Percentiles rank a stretch among this genome's conserved stretches.
Evolutionary conservation across 768 basidiomycete species (phyloP).

Genomic region (Panaeolus papilionaceus): DNA sequence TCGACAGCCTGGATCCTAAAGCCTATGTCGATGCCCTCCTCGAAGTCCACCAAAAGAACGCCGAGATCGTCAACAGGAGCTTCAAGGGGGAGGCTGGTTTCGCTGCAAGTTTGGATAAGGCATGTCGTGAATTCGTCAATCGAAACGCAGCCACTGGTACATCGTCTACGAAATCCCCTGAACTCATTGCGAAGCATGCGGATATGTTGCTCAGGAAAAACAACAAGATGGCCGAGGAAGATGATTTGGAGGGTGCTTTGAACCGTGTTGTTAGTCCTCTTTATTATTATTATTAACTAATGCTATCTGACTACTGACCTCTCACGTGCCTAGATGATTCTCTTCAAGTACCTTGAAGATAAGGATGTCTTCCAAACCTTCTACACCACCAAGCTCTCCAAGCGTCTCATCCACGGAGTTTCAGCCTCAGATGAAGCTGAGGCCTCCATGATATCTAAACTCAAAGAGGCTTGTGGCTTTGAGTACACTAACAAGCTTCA

Average conservation of each 20-base stretch:
- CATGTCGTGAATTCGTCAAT: conserved; percentile 97
- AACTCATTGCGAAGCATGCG: conserved; percentile 93
- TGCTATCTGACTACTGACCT: conserved; percentile 31
- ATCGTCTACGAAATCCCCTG: conserved; percentile 91
- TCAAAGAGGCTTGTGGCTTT: conserved; percentile 98
- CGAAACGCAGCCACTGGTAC: conserved; percentile 90
- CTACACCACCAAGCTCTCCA: conserved; percentile 96
- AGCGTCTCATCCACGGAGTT: conserved; percentile 90
- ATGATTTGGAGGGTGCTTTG: conserved; percentile 89
- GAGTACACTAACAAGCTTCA: conserved; percentile 99
- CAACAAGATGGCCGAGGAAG: conserved; percentile 97
- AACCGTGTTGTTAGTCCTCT: conserved; percentile 82
- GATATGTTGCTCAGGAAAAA: conserved; percentile 93
- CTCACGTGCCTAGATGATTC: conserved; percentile 77
- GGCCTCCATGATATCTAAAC: conserved; percentile 98
- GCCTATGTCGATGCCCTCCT: conserved; percentile 94
- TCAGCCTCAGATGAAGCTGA: conserved; percentile 98
- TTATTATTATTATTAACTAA: conserved; percentile 28
- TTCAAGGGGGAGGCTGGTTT: conserved; percentile 97
- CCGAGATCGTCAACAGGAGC: conserved; percentile 88
- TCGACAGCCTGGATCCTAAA: conserved; percentile 88
- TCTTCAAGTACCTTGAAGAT: conserved; percentile 99
- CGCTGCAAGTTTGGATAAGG: conserved; percentile 94
- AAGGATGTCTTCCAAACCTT: conserved; percentile 99
- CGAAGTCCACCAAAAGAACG: conserved; percentile 94